Percentiles rank a stretch among this genome's conserved stretches.
phyloP scores from a whole-genome alignment of 2,329 filamentous ascomycete species.

The Moelleriella libera region DNA sequence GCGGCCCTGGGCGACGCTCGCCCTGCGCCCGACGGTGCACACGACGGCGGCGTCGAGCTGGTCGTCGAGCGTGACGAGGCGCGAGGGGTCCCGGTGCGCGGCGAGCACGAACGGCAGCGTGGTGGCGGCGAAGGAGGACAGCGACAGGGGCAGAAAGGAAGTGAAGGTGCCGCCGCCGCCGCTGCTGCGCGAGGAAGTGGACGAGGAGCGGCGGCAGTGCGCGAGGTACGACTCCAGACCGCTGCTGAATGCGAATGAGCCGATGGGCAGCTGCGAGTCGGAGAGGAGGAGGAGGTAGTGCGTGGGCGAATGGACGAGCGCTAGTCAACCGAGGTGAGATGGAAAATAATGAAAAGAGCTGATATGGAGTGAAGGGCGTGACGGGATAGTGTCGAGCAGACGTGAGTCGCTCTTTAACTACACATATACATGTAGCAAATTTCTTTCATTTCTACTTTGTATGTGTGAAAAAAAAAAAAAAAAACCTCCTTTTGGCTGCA shows the following conservation, averaged over 20 bases:
- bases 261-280: constrained; percentile 69
- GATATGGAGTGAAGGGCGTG: too few relatives aligned
- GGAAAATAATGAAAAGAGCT: too few relatives aligned
- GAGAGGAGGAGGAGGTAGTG: constrained; percentile 67
- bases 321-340: not conserved
- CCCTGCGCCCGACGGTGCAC: constrained; percentile 66
- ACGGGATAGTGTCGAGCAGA: too few relatives aligned
- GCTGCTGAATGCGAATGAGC: constrained; percentile 77
- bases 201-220: constrained; percentile 29
- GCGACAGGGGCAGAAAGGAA: constrained; percentile 54
- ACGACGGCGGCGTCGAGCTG: constrained; percentile 61
- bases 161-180: constrained; percentile 33
- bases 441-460: not conserved
- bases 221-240: constrained; percentile 72
- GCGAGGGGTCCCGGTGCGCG: constrained; percentile 40
- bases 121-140: constrained; percentile 57
- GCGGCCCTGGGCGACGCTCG: constrained; percentile 61
- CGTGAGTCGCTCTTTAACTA: too few relatives aligned
- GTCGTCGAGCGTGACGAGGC: constrained; percentile 52
- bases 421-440: not conserved
- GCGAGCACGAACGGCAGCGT: constrained; percentile 63
- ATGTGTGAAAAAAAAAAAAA: not conserved
- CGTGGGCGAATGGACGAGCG: constrained; percentile 10
- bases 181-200: not conserved
- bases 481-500: not conserved